Evolutionary conservation across 768 basidiomycete species (phyloP), one percentile per base, ranked within the genome.

Genomic region (Lepiota brunneoincarnata): DNA sequence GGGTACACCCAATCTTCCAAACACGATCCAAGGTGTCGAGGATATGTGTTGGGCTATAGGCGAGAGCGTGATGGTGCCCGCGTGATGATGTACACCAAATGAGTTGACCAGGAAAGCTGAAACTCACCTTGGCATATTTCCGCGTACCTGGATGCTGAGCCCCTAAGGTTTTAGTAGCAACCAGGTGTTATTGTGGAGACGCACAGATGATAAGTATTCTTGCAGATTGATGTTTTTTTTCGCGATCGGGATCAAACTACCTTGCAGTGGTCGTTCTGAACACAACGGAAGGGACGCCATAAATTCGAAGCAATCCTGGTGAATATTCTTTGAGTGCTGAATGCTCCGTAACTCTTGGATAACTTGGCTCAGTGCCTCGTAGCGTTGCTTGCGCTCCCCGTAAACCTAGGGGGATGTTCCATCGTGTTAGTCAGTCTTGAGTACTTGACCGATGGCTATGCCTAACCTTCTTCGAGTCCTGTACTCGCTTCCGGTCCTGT

Each of bases 1-100:
- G 34, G 2, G 31, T 10, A 3, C 11, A 20, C 6, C 17, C 14
- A 17, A 18, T 34, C 28, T 51, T 40, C 49, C 49, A 51, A 12
- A 10, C 28, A 12, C 49, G 49, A 18, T 11, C 17, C 21, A 41
- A 40, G 17, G 28, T 41, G 23, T 51, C 21, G 40, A 51, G 41
- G 14, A 20, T 35, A n/a, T 51, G 49, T 18, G 39, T 51, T 20
- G 49, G 40, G 6, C 28, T 38, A 9, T 41, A 51, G 24, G 39
- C 49, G 5, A 51, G 23, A 18, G 49, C 49, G 17, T 51, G 49
- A 12, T 51, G 49, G 24, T 51, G 31, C 2, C 26, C 39, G 26
- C 39, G 24, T 3, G 39, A n/a, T 6, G 49, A 41, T 20, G 49
- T 31, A n/a, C 49, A 51, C 49, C 49, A 51, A 1, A 40, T n/a